Conservation (phyloP, 768 basidiomycete genomes). For the Hortiboletus campestris region DNA sequence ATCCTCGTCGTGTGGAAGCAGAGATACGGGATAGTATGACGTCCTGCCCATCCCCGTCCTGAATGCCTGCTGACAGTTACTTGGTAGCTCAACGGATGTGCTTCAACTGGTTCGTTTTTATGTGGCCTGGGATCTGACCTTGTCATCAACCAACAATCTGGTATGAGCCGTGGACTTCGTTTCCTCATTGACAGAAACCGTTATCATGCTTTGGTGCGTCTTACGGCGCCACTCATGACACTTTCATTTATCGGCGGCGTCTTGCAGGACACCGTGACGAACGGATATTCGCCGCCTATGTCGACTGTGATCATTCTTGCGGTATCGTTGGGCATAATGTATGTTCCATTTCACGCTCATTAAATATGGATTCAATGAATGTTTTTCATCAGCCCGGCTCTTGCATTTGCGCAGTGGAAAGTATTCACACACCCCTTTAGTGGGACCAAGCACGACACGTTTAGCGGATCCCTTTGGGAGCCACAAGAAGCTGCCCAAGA, state of each 20-base stretch:
- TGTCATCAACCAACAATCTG: slow-evolving; percentile 52
- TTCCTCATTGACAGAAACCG: slow-evolving; percentile 62
- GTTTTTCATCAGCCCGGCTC: slow-evolving; percentile 41
- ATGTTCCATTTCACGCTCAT: slow-evolving; percentile 24
- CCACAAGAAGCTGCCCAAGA: slow-evolving; percentile 20
- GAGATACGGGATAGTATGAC: slow-evolving; percentile 49
- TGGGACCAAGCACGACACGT: slow-evolving; percentile 24
- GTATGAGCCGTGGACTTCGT: slow-evolving; percentile 63
- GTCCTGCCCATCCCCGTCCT: not conserved
- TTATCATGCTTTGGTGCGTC: slow-evolving; percentile 52
- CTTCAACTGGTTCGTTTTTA: slow-evolving; percentile 64
- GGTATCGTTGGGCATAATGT: slow-evolving; percentile 56
- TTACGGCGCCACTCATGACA: not conserved
- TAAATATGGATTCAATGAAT: not conserved
- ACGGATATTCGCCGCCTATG: slow-evolving; percentile 50
- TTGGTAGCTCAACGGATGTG: slow-evolving; percentile 44
- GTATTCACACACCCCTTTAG: slow-evolving; percentile 51
- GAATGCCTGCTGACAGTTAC: slow-evolving; percentile 1
- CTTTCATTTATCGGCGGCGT: not conserved
- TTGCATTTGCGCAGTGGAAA: slow-evolving; percentile 54
- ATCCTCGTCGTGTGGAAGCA: slow-evolving; percentile 44
- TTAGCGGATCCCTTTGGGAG: slow-evolving; percentile 26
- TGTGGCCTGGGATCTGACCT: slow-evolving; percentile 56
- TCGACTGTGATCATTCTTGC: slow-evolving; percentile 51
- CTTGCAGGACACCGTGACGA: slow-evolving; percentile 45